Base-by-base conservation (phyloP, 345 rosid genomes). In the Linum tenue region DNA sequence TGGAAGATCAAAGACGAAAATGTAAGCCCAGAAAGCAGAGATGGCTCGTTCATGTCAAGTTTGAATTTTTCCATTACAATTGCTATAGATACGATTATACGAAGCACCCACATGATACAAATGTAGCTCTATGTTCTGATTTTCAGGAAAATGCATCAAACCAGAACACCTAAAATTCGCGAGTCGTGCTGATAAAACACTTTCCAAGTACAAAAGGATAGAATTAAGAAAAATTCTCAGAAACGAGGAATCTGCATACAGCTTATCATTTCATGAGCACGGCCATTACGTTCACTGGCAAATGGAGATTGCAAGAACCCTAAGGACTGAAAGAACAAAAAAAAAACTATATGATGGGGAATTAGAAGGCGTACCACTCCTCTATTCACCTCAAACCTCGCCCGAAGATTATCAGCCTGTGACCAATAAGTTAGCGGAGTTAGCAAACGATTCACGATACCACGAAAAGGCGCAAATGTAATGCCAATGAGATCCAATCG, bases 351-450 rank as follows among this genome's bases (percentile, higher is more conserved):
- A 65, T 57, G 22, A 35, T 11, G 15, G 16, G 51, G 41, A 57
- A 11, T 17, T n/a, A 15, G 36, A 41, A 48, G 37, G 51, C 86
- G 58, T 71, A 94, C 99, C 97, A 90, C 88, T 57, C 83, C 76
- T 61, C 78, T 90, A 80, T 90, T 84, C 67, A 85, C 91, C 38
- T 90, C 95, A 71, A 94, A 94, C 73, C 71, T 86, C 78, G 81
- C 85, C 5, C 99, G 95, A 67, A 94, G 83, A 51, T 82, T 83
- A 35, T 81, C 83, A 14, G 99, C 96, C 99, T 90, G 73, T 12
- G 38, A 61, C 11, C 39, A 8, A 37, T 15, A 64, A 15, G n/a
- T 3, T 5, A 65, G 36, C 8, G 36, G 15, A 39, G 39, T 63
- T 3, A 22, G 31, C 31, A 22, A 22, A 22, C 31, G 31, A 22